Evolutionary conservation across 768 basidiomycete genomes (phyloP).

Genomic region (Termitomyces sp.): DNA sequence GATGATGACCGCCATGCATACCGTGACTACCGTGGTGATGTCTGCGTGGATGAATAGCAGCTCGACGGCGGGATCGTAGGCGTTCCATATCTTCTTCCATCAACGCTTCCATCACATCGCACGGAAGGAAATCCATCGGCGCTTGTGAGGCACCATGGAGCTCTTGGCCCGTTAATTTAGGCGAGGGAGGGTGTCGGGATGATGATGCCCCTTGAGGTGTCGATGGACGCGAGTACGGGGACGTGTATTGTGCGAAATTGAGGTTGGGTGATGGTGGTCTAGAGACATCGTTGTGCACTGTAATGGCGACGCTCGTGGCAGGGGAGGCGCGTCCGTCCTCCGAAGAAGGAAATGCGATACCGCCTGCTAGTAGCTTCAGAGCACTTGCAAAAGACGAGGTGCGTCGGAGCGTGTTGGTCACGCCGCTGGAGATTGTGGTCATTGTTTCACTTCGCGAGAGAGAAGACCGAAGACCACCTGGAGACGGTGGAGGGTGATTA

Average conservation of each 20-base stretch:
- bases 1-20: not conserved
- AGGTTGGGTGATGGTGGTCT: conserved; percentile 76
- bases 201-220: conserved; percentile 29
- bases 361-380: conserved; percentile 63
- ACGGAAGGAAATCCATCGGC: conserved; percentile 57
- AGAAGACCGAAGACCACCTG: conserved; percentile 37
- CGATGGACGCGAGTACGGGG: conserved; percentile 62
- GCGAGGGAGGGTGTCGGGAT: conserved; percentile 20
- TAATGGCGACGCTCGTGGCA: conserved; percentile 16
- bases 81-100: conserved; percentile 96
- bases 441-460: conserved; percentile 58
- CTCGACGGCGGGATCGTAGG: conserved; percentile 60
- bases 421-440: conserved; percentile 56
- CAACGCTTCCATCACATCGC: conserved; percentile 81
- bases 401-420: conserved; percentile 64
- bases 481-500: conserved; percentile 39
- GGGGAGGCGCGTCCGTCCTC: conserved; percentile 48
- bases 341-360: conserved; percentile 61
- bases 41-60: conserved; percentile 35
- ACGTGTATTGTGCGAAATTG: conserved; percentile 70
- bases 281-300: conserved; percentile 40
- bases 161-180: conserved; percentile 21
- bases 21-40: conserved; percentile 24
- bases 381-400: conserved; percentile 81
- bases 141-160: conserved; percentile 25